Evolutionary conservation across 768 basidiomycete species (phyloP), one percentile per base, ranked within the genome.

Genomic region (Russula sp.): DNA sequence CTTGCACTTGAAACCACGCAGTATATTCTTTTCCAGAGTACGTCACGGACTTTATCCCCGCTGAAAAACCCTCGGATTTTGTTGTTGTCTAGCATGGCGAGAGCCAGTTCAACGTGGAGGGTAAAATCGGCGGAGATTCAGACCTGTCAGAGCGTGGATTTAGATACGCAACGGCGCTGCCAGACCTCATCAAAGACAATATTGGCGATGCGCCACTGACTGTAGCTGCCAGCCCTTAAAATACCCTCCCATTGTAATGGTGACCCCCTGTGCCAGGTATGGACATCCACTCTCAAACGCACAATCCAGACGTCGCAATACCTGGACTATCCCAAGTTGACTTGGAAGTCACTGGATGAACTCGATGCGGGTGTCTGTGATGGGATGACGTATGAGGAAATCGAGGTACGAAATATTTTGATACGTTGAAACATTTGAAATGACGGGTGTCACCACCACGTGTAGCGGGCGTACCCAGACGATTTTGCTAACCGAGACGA

Each of bases 311-410:
- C 96, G 0, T 95, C 85, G 3, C 82, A 87, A 42, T 69, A 83
- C 66, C 79, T 99, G 20, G 86, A 89, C 1, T 98, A 93, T 72
- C 81, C 87, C 51, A 96, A 98, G 71, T 78, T 98, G 67, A 98
- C 96, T 3, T 99, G 97, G 97, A 99, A 99, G 75, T 94, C 93
- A 1, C 77, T 99, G 58, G 97, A 99, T 71, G 97, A 99, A 75
- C 81, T 99, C 28, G 97, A 99, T 74, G 97, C 97, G 9, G 97
- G 97, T 28, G 97, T 99, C 38, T 99, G 97, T 72, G 97, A 99
- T 75, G 97, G 89, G 18, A 98, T 99, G 97, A 98, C 97, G 5
- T 99, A 99, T 70, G 89, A 93, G 78, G 96, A 98, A 81, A 98
- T 99, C 63, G 95, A 95, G 82, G 95, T 92, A 61, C 40, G 78